Evolutionary conservation across 2,329 filamentous ascomycete genomes (phyloP), one percentile per base, ranked within the genome.

Genomic region (Aschersonia sp.): DNA sequence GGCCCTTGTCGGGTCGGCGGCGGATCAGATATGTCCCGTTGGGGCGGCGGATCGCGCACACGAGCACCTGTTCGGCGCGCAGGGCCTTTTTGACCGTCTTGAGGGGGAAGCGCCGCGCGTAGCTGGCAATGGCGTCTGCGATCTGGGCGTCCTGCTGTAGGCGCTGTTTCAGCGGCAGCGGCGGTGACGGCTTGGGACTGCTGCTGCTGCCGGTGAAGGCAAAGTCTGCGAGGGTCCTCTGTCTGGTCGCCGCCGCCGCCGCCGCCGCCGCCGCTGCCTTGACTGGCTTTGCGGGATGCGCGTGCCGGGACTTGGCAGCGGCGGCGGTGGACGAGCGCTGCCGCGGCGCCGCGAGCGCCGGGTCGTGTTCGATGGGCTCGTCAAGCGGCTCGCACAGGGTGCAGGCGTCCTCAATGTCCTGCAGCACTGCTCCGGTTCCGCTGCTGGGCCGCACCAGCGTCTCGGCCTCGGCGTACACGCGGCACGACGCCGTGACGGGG

Each of bases 361-460:
- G 53, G 0, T 63, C 60, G 0, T 53, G 53, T 2, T 53, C 55
- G 4, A 44, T 53, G 1, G 51, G 52, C n/a, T 69, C 66, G 8
- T 70, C 67, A 14, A 73, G 67, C 0, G 68, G 60, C 43, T 69
- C 66, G 50, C 75, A 78, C 2, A 77, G 53, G 1, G 56, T 60
- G 50, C 74, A 78, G 1, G 59, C 40, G 42, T 78, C 74, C 53
- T 76, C 73, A 10, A 78, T 71, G 49, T 77, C 73, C 8, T 3
- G 50, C 49, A 5, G 61, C 22, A 35, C 40, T 14, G 4, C 35
- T 7, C 35, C 53, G 35, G n/a, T 2, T 32, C 49, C 54, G 29
- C 52, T 57, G 1, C 47, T 44, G 4, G 62, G 60, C 30, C 67
- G 47, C 0, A 58, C 53, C 5, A 30, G 22, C 3, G 73, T 43